Evolutionary conservation across 306 rosid genomes (phyloP), one percentile per base, ranked within the genome.

Genomic region (Fragaria ananassa): DNA sequence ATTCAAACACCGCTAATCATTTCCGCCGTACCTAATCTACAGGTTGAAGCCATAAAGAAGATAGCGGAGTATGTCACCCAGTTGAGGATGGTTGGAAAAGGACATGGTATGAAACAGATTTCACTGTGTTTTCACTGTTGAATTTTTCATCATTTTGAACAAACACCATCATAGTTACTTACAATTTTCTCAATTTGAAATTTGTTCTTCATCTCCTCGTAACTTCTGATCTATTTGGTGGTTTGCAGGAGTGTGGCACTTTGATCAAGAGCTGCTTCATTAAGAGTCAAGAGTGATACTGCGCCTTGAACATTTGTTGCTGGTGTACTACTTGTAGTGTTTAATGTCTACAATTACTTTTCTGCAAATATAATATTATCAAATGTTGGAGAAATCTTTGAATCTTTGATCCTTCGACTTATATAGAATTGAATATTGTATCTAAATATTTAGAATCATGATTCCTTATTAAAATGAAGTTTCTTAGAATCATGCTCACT

Each of bases 211-310:
- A 11, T 13, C 65, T 8, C 2, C n/a, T 6, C 13, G n/a, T 49
- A 62, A 5, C 46, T 64, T 18, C 5, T 25, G 58, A 50, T 46
- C 75, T 68, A 75, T 84, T 79, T 41, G 60, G 69, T 49, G 70
- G 61, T 42, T 41, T 64, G 31, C 89, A 94, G 97, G 98, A 84
- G 95, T 88, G 12, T 95, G 96, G 97, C 97, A 92, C 88, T 92
- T 92, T 63, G 93, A 95, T 89, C 95, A 92, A 90, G 69, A 49
- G 81, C 80, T 92, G 71, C 95, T 92, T 42, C 86, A 85, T 12
- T 91, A 83, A 85, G 71, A 87, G n/a, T n/a, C 71, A 49, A 44
- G 3, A 44, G 47, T 44, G 47, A 44, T 10, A 10, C 47, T 44
- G 47, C 47, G 27, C 74, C 70, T 81, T 64, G 64, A 29, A 47